Percentiles rank a stretch among this genome's conserved stretches.
phyloP scores from a whole-genome alignment of 345 rosid species.

The Aquilaria sinensis region DNA sequence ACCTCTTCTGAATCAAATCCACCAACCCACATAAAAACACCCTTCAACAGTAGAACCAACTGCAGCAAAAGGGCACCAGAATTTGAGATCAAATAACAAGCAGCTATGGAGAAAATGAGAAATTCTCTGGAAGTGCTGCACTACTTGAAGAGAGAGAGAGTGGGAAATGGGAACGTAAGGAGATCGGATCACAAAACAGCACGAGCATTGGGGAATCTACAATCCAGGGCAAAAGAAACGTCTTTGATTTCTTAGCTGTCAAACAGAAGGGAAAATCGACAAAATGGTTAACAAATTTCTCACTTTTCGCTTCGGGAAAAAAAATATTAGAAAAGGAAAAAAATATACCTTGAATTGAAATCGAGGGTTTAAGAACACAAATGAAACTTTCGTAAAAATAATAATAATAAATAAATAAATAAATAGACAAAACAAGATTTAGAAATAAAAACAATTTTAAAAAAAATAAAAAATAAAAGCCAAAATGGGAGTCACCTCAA shows the following conservation, averaged over 20 bases:
- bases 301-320: background rate
- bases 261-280: background rate
- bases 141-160: background rate
- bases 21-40: conserved; percentile 1
- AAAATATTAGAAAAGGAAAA: background rate
- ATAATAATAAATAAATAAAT: too few relatives aligned
- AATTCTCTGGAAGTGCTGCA: conserved; percentile 5
- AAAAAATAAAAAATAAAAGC: too few relatives aligned
- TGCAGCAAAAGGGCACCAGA: conserved; percentile 1
- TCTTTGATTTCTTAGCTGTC: conserved; percentile 13
- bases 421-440: too few relatives aligned
- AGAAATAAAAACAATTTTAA: too few relatives aligned
- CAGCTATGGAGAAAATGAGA: conserved; percentile 1
- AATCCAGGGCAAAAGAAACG: conserved; percentile 18
- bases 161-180: background rate
- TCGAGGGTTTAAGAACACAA: too few relatives aligned
- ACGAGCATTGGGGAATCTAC: conserved; percentile 12
- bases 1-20: background rate
- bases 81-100: background rate
- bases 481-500: too few relatives aligned
- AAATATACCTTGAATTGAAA: too few relatives aligned
- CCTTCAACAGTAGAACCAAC: conserved; percentile 2
- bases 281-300: background rate
- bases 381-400: too few relatives aligned
- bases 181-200: conserved; percentile 9